Conservation (phyloP, 2,329 filamentous ascomycete genomes). For the Furcasterigmium furcatum region DNA sequence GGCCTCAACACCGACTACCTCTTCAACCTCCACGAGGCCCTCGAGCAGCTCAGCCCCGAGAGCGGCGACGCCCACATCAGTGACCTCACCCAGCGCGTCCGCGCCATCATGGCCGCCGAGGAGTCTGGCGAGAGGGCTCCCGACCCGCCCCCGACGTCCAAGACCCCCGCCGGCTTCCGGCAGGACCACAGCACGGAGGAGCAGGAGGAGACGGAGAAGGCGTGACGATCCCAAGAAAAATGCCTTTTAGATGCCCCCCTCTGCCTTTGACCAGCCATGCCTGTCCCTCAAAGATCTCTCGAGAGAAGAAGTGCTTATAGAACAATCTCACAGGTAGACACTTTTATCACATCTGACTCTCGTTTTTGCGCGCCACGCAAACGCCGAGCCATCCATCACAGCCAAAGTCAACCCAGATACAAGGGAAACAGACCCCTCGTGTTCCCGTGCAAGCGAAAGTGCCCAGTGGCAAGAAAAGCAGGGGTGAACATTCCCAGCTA, state of each 20-base stretch:
- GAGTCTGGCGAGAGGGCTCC: slow-evolving; percentile 7
- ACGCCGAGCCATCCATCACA: too few relatives aligned
- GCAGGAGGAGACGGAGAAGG: slow-evolving; percentile 57
- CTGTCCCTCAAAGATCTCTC: not conserved
- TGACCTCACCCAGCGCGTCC: slow-evolving; percentile 73
- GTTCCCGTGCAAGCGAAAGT: too few relatives aligned
- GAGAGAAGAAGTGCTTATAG: not conserved
- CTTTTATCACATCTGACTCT: too few relatives aligned
- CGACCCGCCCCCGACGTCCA: slow-evolving; percentile 5
- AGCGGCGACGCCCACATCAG: slow-evolving; percentile 82
- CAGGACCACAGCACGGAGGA: slow-evolving; percentile 29
- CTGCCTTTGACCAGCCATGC: not conserved
- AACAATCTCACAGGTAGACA: not conserved
- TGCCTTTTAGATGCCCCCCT: slow-evolving; percentile 1
- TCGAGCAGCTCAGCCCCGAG: slow-evolving; percentile 69
- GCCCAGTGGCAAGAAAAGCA: too few relatives aligned
- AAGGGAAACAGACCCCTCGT: too few relatives aligned
- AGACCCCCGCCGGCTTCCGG: slow-evolving; percentile 14
- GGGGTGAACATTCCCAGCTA: too few relatives aligned
- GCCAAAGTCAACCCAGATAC: too few relatives aligned
- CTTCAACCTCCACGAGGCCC: slow-evolving; percentile 71
- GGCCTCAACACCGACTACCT: slow-evolving; percentile 91
- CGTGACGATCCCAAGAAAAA: not conserved
- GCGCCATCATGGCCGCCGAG: slow-evolving; percentile 49
- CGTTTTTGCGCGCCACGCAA: too few relatives aligned